Evolutionary conservation across 2,329 filamentous ascomycete genomes (phyloP).

Genomic region (Pseudohalonectria lignicola): DNA sequence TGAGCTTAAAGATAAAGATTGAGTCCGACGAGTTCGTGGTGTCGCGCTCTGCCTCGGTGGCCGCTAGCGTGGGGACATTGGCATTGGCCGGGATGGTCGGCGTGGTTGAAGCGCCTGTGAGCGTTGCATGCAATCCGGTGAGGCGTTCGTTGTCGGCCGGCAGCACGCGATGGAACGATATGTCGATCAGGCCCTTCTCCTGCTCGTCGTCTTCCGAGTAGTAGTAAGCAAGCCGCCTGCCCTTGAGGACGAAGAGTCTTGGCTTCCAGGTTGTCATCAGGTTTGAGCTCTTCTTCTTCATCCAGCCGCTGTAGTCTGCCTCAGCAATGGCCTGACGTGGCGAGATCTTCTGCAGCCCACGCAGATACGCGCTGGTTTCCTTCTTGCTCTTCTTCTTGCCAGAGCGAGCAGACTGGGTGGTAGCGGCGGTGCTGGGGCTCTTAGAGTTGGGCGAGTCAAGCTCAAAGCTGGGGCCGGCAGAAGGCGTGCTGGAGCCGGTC

Average conservation of each 20-base stretch:
- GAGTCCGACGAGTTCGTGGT: constrained; percentile 35
- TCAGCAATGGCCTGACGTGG: constrained; percentile 75
- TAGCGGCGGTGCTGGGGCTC: constrained; percentile 37
- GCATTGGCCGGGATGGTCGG: constrained; percentile 43
- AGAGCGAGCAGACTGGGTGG: constrained; percentile 34
- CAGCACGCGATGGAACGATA: constrained; percentile 93
- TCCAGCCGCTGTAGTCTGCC: constrained; percentile 95
- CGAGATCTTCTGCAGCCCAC: constrained; percentile 69
- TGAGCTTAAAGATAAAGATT: constrained; percentile 96
- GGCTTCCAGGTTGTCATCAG: constrained; percentile 98
- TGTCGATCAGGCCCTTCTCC: constrained; percentile 94
- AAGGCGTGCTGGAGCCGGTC: constrained; percentile 65
- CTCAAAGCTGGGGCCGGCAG: constrained; percentile 60
- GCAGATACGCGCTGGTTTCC: constrained; percentile 85
- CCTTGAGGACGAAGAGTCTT: constrained; percentile 87
- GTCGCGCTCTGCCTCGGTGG: constrained; percentile 37
- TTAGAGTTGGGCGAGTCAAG: constrained; percentile 63
- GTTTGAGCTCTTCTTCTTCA: constrained; percentile 97
- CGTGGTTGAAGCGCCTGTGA: constrained; percentile 73
- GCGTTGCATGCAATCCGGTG: constrained; percentile 79
- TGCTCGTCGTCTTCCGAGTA: constrained; percentile 88
- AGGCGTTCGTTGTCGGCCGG: constrained; percentile 86
- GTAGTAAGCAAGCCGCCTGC: constrained; percentile 86
- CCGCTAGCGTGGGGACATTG: constrained; percentile 31
- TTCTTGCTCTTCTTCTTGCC: constrained; percentile 72